Percentiles rank a stretch among this genome's conserved stretches.
These are phyloP conservation scores for Lactarius tabidus DNA, from an alignment of 768 basidiomycete species.

Conservation along the genomic window DNA sequence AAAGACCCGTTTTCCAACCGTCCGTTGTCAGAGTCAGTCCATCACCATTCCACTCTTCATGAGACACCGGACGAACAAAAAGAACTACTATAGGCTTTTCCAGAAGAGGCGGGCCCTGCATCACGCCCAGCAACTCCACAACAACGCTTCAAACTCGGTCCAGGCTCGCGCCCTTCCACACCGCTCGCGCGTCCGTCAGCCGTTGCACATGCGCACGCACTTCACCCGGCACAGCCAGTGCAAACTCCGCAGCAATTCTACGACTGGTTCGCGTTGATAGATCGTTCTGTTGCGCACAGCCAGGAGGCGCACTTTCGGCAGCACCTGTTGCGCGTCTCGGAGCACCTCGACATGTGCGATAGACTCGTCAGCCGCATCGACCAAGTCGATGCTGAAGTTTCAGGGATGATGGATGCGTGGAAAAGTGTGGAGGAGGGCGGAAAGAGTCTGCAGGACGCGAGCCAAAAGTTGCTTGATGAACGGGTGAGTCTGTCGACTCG, in stretches of 20 bases:
- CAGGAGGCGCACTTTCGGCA: conserved; percentile 91
- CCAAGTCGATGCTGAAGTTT: conserved; percentile 69
- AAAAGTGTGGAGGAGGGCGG: conserved; percentile 90
- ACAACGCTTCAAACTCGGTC: conserved; percentile 26
- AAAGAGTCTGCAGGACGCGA: conserved; percentile 84
- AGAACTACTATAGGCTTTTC: conserved; percentile 36
- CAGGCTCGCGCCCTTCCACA: conserved; percentile 31
- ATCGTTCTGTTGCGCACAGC: conserved; percentile 84
- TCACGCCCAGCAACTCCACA: conserved; percentile 49
- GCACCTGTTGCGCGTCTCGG: conserved; percentile 71
- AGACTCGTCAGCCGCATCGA: conserved; percentile 65
- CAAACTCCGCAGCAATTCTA: conserved; percentile 94
- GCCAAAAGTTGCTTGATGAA: conserved; percentile 85
- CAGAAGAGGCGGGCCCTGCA: conserved; percentile 36
- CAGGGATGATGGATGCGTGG: conserved; percentile 81
- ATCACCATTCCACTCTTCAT: not conserved
- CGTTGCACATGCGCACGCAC: conserved; percentile 40
- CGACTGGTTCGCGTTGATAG: conserved; percentile 91
- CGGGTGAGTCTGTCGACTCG: conserved; percentile 52
- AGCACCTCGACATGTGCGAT: conserved; percentile 77
- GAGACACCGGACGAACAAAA: not conserved
- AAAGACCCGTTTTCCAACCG: conserved; percentile 46
- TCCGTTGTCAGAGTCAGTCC: conserved; percentile 61
- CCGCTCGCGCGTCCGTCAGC: conserved; percentile 23
- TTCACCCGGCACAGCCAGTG: conserved; percentile 75